A percentile compares a stretch with the other conserved stretches of the same genome.
These are phyloP conservation scores for Ogataea methanolica DNA, from an alignment of 805 yeast genomes.

Conservation along the genomic window DNA sequence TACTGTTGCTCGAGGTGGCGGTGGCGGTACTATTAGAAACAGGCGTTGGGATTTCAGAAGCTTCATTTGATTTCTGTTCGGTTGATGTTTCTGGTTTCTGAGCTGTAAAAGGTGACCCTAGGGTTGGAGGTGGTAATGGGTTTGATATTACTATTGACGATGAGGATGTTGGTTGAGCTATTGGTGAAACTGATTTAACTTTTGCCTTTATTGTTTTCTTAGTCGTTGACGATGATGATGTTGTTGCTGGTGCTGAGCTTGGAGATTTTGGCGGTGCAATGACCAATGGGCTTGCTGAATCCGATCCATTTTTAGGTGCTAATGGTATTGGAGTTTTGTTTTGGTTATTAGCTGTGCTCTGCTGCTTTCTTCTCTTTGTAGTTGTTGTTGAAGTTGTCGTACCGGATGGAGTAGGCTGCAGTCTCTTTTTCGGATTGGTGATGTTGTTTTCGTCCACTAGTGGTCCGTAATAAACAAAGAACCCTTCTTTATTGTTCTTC, in stretches of 20 bases:
- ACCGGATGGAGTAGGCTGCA: slow-evolving; percentile 1
- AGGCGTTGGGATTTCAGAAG: too few relatives aligned
- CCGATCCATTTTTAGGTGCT: neutral
- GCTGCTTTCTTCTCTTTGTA: slow-evolving; percentile 1
- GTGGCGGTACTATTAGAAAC: too few relatives aligned
- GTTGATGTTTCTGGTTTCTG: too few relatives aligned
- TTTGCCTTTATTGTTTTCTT: too few relatives aligned
- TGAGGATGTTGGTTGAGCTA: too few relatives aligned
- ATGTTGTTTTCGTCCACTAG: slow-evolving; percentile 53
- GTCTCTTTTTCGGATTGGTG: slow-evolving; percentile 7
- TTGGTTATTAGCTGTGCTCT: neutral
- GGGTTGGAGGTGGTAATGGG: neutral
- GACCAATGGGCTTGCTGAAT: neutral
- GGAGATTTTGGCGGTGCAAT: slow-evolving; percentile 1
- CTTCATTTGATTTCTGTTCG: too few relatives aligned
- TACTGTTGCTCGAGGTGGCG: neutral
- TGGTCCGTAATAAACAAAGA: slow-evolving; percentile 93
- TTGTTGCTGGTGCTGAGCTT: neutral
- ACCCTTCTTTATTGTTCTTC: slow-evolving; percentile 90
- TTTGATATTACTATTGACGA: neutral
- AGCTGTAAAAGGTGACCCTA: neutral
- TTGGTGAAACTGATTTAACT: too few relatives aligned
- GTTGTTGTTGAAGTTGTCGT: neutral
- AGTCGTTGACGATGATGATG: neutral
- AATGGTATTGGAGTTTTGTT: neutral